Evolutionary conservation across 495 filamentous ascomycete species (phyloP).

Genomic region (Gamarada debralockiae): DNA sequence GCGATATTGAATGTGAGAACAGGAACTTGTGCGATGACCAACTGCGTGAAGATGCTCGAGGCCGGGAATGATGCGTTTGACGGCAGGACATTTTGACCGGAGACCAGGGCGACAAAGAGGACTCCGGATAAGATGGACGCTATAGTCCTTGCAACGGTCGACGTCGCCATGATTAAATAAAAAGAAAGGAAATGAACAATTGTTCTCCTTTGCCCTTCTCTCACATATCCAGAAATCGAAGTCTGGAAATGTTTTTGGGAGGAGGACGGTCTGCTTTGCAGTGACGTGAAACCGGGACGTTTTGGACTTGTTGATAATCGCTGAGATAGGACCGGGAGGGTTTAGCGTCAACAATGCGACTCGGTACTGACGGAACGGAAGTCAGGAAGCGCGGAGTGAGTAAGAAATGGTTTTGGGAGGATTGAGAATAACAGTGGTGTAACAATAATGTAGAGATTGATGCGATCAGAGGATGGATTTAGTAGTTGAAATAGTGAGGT

Average conservation of each 20-base stretch:
- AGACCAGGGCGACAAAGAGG: constrained; percentile 5
- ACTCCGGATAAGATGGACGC: neutral
- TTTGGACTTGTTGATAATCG: neutral
- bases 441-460: too few species aligned
- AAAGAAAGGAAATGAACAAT: constrained; percentile 4
- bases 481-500: too few species aligned
- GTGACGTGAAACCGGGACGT: constrained; percentile 2
- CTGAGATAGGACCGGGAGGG: neutral
- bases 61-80: constrained; percentile 18
- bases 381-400: neutral
- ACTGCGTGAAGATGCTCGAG: neutral
- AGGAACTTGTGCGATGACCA: constrained; percentile 6
- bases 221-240: constrained; percentile 19
- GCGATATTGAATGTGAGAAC: constrained; percentile 10
- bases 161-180: constrained; percentile 15
- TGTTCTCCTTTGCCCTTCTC: neutral
- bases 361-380: neutral
- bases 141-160: constrained; percentile 21
- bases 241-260: neutral
- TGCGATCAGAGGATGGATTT: too few species aligned
- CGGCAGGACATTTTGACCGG: constrained; percentile 12
- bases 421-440: too few species aligned
- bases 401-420: too few species aligned
- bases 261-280: neutral
- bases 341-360: neutral